Percentiles rank a stretch among this genome's conserved stretches.
Evolutionary conservation across 2,329 filamentous ascomycete species (phyloP).

Genomic region (Hortaea sp.): DNA sequence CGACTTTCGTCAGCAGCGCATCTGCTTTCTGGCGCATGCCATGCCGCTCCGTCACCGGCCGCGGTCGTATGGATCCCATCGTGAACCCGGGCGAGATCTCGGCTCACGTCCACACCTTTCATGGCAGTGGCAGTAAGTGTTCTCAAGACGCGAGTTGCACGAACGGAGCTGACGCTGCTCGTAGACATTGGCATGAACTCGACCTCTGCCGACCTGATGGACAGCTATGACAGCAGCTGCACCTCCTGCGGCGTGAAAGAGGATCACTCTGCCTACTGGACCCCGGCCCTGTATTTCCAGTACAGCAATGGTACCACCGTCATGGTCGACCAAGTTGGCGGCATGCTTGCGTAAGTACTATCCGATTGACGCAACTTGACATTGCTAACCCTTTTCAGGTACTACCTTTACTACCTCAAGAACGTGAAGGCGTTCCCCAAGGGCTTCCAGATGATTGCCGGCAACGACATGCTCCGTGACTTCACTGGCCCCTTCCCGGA

Average conservation of each 20-base stretch:
- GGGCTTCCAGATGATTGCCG: constrained; percentile 74
- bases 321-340: constrained; percentile 63
- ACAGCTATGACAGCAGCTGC: constrained; percentile 46
- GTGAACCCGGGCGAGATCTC: constrained; percentile 51
- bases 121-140: constrained; percentile 64
- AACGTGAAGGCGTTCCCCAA: constrained; percentile 62
- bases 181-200: constrained; percentile 56
- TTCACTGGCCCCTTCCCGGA: constrained; percentile 61
- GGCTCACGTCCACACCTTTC: constrained; percentile 62
- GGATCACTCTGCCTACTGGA: constrained; percentile 83
- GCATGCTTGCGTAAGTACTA: constrained; percentile 68
- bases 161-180: constrained; percentile 6
- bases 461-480: constrained; percentile 56
- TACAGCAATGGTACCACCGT: constrained; percentile 57
- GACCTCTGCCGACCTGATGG: constrained; percentile 44
- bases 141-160: neutral
- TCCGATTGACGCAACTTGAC: neutral
- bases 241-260: constrained; percentile 71
- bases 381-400: constrained; percentile 39
- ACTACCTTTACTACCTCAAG: constrained; percentile 69
- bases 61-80: constrained; percentile 69
- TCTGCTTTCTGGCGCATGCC: constrained; percentile 83
- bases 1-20: constrained; percentile 18
- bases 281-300: constrained; percentile 67
- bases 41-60: constrained; percentile 59